Evolutionary conservation across 192 early-diverging fungal species (phyloP), one percentile per base, ranked within the genome.

Genomic region (Glomus cerebriforme): DNA sequence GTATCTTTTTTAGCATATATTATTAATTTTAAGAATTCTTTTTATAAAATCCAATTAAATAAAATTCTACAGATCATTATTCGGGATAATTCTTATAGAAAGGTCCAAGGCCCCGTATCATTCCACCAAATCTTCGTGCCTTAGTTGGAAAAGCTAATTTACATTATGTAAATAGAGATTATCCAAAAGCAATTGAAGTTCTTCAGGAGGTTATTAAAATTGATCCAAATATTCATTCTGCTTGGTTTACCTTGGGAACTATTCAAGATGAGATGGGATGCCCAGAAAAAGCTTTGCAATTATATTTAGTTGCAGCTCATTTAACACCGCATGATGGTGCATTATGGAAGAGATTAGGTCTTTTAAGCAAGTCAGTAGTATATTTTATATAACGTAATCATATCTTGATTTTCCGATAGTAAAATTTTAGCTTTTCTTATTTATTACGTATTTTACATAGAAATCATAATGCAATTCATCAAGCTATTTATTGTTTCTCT

Each of bases 301-400:
- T 95, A 9, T 89, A 92, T 68, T 89, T 96, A 68, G 91, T 99
- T n/a, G 96, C 96, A 5, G 98, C 96, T 1, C 96, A 97, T 80
- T 78, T 99, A 81, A 87, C 88, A 7, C 87, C 91, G 24, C 90
- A 89, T 59, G 92, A 97, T 79, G 84, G 76, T 0, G 80, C 84
- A 22, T 77, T 95, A 34, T 99, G 98, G 98, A 95, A 93, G 71
- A 90, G 91, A 54, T 86, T 97, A 45, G 96, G 89, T 26, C 78
- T 80, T 27, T 92, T 92, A 73, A 93, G 95, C 62, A 89, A 88
- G 91, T 91, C 85, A 63, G 83, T 49, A 22, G 2, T 43, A 43
- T 12, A 43, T 12, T 43, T 43, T 43, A 43, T 43, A n/a, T n/a
- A n/a, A n/a, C n/a, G n/a, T n/a, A n/a, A n/a, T n/a, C 7, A 39